phyloP scores from a whole-genome alignment of 768 basidiomycete genomes.

The Nidula microcarpa region DNA sequence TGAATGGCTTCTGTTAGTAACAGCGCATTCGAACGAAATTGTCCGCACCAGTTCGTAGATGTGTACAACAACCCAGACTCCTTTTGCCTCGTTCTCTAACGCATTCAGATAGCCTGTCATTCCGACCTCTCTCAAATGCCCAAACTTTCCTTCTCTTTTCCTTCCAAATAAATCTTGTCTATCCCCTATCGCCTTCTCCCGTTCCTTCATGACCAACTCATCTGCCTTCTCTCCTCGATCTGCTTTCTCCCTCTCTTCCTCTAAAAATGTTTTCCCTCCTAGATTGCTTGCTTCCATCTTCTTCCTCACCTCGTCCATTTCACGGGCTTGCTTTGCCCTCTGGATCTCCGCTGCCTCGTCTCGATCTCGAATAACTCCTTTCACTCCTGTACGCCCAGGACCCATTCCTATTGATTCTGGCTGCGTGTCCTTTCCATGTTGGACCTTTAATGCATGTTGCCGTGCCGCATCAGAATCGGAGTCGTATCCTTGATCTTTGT shows the following conservation, averaged over 20 bases:
- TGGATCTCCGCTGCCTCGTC: slow-evolving; percentile 61
- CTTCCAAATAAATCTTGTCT: slow-evolving; percentile 45
- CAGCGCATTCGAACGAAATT: slow-evolving; percentile 1
- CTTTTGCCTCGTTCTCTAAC: slow-evolving; percentile 66
- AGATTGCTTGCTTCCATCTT: slow-evolving; percentile 65
- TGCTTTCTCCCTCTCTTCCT: slow-evolving; percentile 66
- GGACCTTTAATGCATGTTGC: slow-evolving; percentile 27
- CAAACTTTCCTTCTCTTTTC: slow-evolving; percentile 56
- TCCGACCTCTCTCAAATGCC: slow-evolving; percentile 80
- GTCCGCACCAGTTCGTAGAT: slow-evolving; percentile 72
- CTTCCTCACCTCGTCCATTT: slow-evolving; percentile 47
- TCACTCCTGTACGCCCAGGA: slow-evolving; percentile 83
- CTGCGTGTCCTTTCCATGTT: slow-evolving; percentile 21
- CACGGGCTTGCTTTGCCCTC: slow-evolving; percentile 47
- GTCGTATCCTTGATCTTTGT: slow-evolving; percentile 33
- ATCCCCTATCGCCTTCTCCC: slow-evolving; percentile 25
- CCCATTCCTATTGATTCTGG: slow-evolving; percentile 77
- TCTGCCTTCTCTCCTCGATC: slow-evolving; percentile 42
- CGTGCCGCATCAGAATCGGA: slow-evolving; percentile 40
- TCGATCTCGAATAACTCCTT: slow-evolving; percentile 82
- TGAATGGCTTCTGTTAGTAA: neutral
- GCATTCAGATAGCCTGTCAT: slow-evolving; percentile 68
- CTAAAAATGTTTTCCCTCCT: slow-evolving; percentile 70
- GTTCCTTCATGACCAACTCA: slow-evolving; percentile 40
- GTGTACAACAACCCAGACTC: slow-evolving; percentile 82